Evolutionary conservation across 2,329 filamentous ascomycete genomes (phyloP).

Genomic region (Trichophyton simii): DNA sequence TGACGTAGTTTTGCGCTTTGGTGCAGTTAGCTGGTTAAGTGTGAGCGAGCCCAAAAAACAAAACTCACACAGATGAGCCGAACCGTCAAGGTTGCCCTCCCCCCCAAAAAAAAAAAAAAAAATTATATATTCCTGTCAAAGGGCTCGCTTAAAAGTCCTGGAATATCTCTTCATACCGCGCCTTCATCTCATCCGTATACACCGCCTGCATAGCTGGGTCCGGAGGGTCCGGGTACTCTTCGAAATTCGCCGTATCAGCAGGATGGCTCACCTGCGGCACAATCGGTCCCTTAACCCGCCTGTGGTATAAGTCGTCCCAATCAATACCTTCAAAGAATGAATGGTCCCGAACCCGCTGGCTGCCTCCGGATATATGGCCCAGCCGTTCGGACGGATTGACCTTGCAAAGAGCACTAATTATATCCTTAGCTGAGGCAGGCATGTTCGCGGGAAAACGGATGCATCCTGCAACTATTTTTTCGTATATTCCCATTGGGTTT

Average conservation of each 20-base stretch:
- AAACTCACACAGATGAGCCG: not conserved
- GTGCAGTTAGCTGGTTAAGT: not conserved
- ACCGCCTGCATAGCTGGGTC: slow-evolving; percentile 39
- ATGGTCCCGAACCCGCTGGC: slow-evolving; percentile 47
- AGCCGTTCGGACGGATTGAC: slow-evolving; percentile 51
- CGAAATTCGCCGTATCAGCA: slow-evolving; percentile 52
- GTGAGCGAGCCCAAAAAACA: not conserved
- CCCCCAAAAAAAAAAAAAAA: too few relatives aligned
- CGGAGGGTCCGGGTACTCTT: slow-evolving; percentile 48
- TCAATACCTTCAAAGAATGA: slow-evolving; percentile 50
- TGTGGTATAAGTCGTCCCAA: slow-evolving; percentile 52
- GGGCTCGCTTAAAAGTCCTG: slow-evolving; percentile 42
- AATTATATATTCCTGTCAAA: not conserved
- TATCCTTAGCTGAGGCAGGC: slow-evolving; percentile 46
- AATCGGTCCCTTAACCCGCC: slow-evolving; percentile 48
- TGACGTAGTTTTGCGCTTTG: too few relatives aligned
- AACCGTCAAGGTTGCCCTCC: not conserved
- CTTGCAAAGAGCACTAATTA: slow-evolving; percentile 50
- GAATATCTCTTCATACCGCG: slow-evolving; percentile 49
- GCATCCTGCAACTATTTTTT: slow-evolving; percentile 53
- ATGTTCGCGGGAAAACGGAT: slow-evolving; percentile 50
- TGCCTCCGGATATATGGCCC: slow-evolving; percentile 50
- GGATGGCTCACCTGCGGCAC: slow-evolving; percentile 48
- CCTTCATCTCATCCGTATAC: slow-evolving; percentile 49
- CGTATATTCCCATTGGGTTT: slow-evolving; percentile 57